Evolutionary conservation across 2,329 filamentous ascomycete species (phyloP).

Genomic region (Beauveria asiatica): DNA sequence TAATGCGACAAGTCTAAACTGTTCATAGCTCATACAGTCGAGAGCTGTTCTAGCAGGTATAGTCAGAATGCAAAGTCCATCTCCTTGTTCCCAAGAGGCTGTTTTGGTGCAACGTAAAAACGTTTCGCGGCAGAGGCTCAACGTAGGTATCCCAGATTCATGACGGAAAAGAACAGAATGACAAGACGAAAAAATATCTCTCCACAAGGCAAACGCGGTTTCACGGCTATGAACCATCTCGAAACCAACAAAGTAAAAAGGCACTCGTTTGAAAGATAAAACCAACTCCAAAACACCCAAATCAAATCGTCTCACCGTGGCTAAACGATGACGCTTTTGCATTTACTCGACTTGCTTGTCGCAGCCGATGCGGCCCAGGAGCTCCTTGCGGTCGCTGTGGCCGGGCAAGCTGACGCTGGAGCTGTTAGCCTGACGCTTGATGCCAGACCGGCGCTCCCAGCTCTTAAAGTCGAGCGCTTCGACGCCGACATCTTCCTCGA

Average conservation of each 20-base stretch:
- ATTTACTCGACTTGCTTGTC: constrained; percentile 58
- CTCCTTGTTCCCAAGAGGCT: not conserved
- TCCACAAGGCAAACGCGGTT: no score
- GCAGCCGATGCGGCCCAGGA: constrained; percentile 74
- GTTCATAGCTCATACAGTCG: constrained; percentile 8
- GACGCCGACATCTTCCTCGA: constrained; percentile 69
- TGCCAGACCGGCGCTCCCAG: constrained; percentile 49
- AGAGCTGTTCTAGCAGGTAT: constrained; percentile 10
- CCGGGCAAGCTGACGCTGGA: constrained; percentile 59
- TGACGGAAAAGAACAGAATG: not conserved
- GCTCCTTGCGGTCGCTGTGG: constrained; percentile 69
- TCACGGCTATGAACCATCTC: not conserved
- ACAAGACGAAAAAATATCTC: not conserved
- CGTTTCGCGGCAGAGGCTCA: not conserved
- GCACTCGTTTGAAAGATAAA: not conserved
- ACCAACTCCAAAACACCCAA: constrained; percentile 4
- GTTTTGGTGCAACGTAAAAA: not conserved
- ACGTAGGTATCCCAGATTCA: constrained; percentile 9
- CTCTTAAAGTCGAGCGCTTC: constrained; percentile 60
- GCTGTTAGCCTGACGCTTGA: constrained; percentile 44
- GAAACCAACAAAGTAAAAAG: not conserved
- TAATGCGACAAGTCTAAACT: constrained; percentile 1
- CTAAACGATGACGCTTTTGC: not conserved
- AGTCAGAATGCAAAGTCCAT: constrained; percentile 5
- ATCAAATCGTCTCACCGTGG: not conserved